phyloP scores from a whole-genome alignment of 345 rosid species.

The Capsella bursapastoris region DNA sequence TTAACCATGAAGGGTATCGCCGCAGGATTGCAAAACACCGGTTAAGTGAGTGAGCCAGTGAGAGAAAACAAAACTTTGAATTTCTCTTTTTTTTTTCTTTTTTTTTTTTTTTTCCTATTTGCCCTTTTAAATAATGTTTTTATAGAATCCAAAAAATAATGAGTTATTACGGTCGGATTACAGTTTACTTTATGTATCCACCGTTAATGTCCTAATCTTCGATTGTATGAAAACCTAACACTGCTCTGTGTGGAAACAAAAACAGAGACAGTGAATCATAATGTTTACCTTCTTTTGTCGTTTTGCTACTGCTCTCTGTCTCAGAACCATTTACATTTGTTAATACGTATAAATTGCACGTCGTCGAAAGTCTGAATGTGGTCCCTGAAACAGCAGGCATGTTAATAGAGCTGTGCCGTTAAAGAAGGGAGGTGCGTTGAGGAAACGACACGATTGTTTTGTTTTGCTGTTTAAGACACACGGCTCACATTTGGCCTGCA shows the following conservation, averaged over 20 bases:
- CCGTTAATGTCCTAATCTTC: slow-evolving; percentile 35
- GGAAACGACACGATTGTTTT: slow-evolving; percentile 28
- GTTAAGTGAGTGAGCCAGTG: slow-evolving; percentile 48
- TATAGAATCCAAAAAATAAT: slow-evolving; percentile 28
- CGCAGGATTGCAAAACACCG: slow-evolving; percentile 95
- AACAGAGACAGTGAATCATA: slow-evolving; percentile 32
- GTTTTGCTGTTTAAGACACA: slow-evolving; percentile 10
- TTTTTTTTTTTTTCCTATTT: not conserved
- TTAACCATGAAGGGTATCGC: slow-evolving; percentile 99
- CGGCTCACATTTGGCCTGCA: slow-evolving; percentile 34
- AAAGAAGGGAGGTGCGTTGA: slow-evolving; percentile 33
- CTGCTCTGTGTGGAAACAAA: slow-evolving; percentile 39
- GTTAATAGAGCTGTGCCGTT: slow-evolving; percentile 39
- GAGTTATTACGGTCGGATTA: slow-evolving; percentile 41
- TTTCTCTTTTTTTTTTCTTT: not conserved
- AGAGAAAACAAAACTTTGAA: slow-evolving; percentile 6
- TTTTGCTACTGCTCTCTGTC: slow-evolving; percentile 22
- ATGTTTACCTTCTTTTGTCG: slow-evolving; percentile 20
- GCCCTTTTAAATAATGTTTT: not conserved
- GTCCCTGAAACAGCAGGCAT: slow-evolving; percentile 41
- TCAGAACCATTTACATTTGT: slow-evolving; percentile 15
- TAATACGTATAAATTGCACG: slow-evolving; percentile 7
- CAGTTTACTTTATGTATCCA: slow-evolving; percentile 46
- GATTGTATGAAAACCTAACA: slow-evolving; percentile 27
- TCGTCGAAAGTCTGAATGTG: slow-evolving; percentile 34